These are phyloP conservation scores for Cichorium intybus DNA, from an alignment of 140 eudicot species.

Conservation along the genomic window DNA sequence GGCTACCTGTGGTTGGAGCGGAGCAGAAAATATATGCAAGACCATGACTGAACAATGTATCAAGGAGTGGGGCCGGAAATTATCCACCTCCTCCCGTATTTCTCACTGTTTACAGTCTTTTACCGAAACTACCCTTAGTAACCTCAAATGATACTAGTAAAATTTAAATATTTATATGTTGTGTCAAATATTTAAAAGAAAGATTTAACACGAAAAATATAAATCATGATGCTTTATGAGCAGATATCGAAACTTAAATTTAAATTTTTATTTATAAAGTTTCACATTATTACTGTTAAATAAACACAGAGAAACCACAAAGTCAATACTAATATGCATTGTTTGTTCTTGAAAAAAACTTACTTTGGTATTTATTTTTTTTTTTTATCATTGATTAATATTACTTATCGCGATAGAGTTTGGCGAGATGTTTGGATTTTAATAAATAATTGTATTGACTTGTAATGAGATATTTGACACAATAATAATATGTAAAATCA, in stretches of 20 bases:
- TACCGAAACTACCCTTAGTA: conserved; percentile 9
- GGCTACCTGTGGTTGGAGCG: conserved; percentile 3
- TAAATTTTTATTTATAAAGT: too few species aligned
- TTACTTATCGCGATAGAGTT: neutral
- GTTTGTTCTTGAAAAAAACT: neutral
- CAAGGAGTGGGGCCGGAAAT: neutral
- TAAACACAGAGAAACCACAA: neutral
- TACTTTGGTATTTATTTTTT: neutral
- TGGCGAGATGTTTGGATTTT: neutral
- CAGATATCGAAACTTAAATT: neutral
- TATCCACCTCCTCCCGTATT: conserved; percentile 7
- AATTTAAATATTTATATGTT: neutral
- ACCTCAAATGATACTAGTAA: neutral
- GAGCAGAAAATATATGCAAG: neutral
- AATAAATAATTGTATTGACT: too few species aligned
- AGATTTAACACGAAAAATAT: neutral
- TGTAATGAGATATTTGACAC: neutral
- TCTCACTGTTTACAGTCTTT: neutral
- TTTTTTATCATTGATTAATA: too few species aligned
- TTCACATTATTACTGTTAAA: neutral
- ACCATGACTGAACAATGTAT: conserved; percentile 18
- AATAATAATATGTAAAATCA: too few species aligned
- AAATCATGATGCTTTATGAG: neutral
- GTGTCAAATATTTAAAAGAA: neutral
- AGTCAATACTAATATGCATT: neutral